Evolutionary conservation across 441 rosid genomes (phyloP), one percentile per base, ranked within the genome.

Genomic region (Erodium trifolium): DNA sequence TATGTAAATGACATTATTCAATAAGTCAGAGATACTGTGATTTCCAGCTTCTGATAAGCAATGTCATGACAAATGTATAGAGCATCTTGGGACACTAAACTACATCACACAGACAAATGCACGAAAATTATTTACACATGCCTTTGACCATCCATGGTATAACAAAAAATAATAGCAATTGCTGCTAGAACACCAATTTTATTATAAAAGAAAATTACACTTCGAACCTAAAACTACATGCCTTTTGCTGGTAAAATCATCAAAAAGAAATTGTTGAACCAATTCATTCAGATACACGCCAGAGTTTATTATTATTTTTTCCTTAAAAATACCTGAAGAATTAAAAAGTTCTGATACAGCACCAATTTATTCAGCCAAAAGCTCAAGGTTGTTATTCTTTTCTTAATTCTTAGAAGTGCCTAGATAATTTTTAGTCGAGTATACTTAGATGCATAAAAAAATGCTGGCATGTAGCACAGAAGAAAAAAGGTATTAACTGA

Each of bases 1-100:
- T 55, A 14, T 55, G 62, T 18, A 4, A 55, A 14, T 55, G 62
- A 55, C 23, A 55, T 55, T 8, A 55, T 55, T 18, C 19, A 19
- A 55, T 53, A n/a, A 53, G 17, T 14, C 19, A 17, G 60, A 53
- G 60, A 53, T 55, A 55, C 62, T 55, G 62, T 55, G 11, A 43
- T 43, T 43, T 43, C 12, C 49, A 43, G 49, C 8, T 43, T 43
- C 49, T 11, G 49, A 55, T 55, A 55, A 55, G 23, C 18, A 14
- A 55, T 16, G 62, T 55, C 10, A 55, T 3, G 62, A 1, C 8
- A 55, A 55, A 18, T 55, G 19, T 14, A 55, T 23, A 2, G 18
- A 55, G 19, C 62, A 55, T 8, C 19, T 14, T 55, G 2, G 23
- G 27, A 6, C 62, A 55, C 62, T 17, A 4, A 55, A 5, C 14